Evolutionary conservation across 1,139 yeast genomes (phyloP), one percentile per base, ranked within the genome.

Genomic region (Nakaseomyces uthaithaninus): DNA sequence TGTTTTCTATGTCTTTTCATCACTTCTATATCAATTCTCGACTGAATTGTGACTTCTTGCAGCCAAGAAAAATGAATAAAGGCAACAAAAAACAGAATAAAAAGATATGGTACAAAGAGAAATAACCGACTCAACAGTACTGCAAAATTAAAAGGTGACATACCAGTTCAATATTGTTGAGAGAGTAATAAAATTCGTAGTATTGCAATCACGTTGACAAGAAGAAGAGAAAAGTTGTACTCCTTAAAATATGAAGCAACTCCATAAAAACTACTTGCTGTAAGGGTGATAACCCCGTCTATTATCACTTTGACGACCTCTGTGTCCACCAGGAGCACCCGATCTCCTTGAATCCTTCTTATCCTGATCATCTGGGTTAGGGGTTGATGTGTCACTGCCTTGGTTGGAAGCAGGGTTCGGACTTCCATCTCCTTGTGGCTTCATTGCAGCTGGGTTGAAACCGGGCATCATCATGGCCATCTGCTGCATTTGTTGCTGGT

Each of bases 401-500:
- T 31, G 35, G 35, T 26, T 33, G 4, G 31, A 25, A 3, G 4
- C 17, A 10, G 27, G 5, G 25, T 25, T 36, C 16, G 24, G 35
- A 20, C 35, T 31, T 9, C 33, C 39, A 22, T 37, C 33, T n/a
- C 15, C 20, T 24, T 25, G 37, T 15, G 18, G 37, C 15, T 33
- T 33, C 37, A 33, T 33, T 7, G 23, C 15, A 11, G 31, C 45
- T 49, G 56, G 55, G 51, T 45, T 54, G 54, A 75, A 80, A 49
- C 71, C 68, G 12, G 77, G 75, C 74, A 74, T 41, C 67, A 73
- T 41, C 72, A 73, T 60, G 43, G 65, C 63, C 66, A 64, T 63
- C 45, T 66, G 72, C 41, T 70, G 75, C 58, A 67, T 65, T 49
- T 67, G 74, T 50, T 68, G 67, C 40, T 63, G 66, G 35, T 60